These are phyloP conservation scores for Colletotrichum costaricense DNA, from an alignment of 2,329 filamentous ascomycete species.

Conservation along the genomic window DNA sequence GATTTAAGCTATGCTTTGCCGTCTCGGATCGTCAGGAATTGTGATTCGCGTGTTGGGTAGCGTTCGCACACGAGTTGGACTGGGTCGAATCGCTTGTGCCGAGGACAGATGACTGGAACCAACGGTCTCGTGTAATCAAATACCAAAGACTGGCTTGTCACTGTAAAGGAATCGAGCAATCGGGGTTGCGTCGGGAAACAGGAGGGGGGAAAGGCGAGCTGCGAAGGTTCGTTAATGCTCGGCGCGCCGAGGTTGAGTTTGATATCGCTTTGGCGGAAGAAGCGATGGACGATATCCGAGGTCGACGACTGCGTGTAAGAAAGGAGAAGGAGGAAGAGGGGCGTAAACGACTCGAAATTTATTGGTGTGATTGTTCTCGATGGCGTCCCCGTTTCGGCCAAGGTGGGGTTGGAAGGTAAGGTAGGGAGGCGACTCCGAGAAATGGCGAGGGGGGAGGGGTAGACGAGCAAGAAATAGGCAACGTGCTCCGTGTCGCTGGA, in stretches of 20 bases:
- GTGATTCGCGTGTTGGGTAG: neutral
- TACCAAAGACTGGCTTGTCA: neutral
- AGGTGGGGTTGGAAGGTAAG: slow-evolving; percentile 32
- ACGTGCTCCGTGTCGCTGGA: slow-evolving; percentile 30
- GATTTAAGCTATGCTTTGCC: neutral
- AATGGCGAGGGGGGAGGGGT: slow-evolving; percentile 21
- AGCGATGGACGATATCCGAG: slow-evolving; percentile 16
- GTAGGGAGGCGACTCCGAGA: slow-evolving; percentile 34
- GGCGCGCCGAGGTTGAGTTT: neutral
- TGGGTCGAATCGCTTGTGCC: neutral
- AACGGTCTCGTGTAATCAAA: neutral
- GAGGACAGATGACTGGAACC: neutral
- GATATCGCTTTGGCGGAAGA: slow-evolving; percentile 3
- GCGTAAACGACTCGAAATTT: slow-evolving; percentile 31
- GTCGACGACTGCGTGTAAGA: slow-evolving; percentile 21
- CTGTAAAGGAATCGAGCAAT: neutral
- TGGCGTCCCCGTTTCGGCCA: slow-evolving; percentile 36
- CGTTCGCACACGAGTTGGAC: neutral
- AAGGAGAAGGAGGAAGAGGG: slow-evolving; percentile 29
- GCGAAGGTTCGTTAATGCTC: neutral
- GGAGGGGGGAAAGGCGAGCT: neutral
- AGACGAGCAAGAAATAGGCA: slow-evolving; percentile 27
- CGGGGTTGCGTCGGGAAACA: slow-evolving; percentile 13
- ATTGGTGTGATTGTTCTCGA: slow-evolving; percentile 32
- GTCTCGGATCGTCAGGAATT: neutral